Conservation (phyloP, 192 early-diverging fungal genomes). For the Coemansia sp. region DNA sequence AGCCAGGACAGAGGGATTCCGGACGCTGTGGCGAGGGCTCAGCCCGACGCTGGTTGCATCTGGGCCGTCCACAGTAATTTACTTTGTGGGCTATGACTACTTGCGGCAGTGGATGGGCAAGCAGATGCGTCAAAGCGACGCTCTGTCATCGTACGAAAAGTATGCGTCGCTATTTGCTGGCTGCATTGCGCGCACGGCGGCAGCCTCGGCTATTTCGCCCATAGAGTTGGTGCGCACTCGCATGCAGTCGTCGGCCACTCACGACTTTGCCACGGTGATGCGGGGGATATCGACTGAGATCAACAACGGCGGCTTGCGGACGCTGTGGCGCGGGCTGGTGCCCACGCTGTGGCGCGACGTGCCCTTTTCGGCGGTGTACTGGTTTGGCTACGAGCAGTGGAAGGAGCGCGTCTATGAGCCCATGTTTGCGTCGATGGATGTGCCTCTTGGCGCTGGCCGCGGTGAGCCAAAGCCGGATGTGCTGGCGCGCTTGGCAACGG, state of each 20-base stretch:
- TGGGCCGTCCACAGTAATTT: slow-evolving; percentile 86
- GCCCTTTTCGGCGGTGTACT: slow-evolving; percentile 94
- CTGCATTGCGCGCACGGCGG: slow-evolving; percentile 69
- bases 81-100: slow-evolving; percentile 94
- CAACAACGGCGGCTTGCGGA: slow-evolving; percentile 54
- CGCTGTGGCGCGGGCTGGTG: slow-evolving; percentile 83
- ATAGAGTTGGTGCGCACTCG: slow-evolving; percentile 89
- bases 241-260: slow-evolving; percentile 72
- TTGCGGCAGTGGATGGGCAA: slow-evolving; percentile 59
- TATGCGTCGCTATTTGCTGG: slow-evolving; percentile 77
- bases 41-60: slow-evolving; percentile 86
- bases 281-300: slow-evolving; percentile 63
- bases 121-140: slow-evolving; percentile 20
- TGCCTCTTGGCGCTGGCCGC: not conserved
- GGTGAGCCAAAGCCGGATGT: slow-evolving; percentile 1
- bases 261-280: slow-evolving; percentile 62
- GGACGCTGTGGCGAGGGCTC: slow-evolving; percentile 85
- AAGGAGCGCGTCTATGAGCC: slow-evolving; percentile 52
- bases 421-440: slow-evolving; percentile 14
- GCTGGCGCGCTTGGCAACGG: slow-evolving; percentile 57
- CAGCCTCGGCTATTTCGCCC: slow-evolving; percentile 81
- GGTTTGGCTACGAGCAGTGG: slow-evolving; percentile 85
- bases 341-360: slow-evolving; percentile 94
- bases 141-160: slow-evolving; percentile 34
- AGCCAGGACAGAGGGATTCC: slow-evolving; percentile 70